Evolutionary conservation across 1,284 basidiomycete species (phyloP).

Genomic region (Cutaneotrichosporon spelunceum): DNA sequence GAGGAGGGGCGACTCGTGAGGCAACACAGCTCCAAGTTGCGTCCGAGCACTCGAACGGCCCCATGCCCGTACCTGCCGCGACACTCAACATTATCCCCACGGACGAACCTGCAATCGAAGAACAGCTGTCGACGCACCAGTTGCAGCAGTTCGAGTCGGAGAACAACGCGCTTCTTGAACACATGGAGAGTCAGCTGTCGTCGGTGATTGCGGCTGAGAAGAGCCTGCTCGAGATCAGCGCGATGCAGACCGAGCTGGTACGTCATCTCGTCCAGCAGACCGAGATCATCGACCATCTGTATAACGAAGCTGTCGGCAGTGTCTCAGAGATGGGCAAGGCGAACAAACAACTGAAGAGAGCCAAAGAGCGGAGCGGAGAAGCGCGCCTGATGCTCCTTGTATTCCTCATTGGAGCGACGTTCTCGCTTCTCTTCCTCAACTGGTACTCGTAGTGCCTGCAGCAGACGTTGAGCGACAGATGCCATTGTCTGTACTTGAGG

Average conservation of each 20-base stretch:
- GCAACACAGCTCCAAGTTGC: constrained; percentile 24
- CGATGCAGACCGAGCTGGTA: constrained; percentile 58
- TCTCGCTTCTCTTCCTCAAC: constrained; percentile 57
- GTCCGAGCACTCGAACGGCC: constrained; percentile 5
- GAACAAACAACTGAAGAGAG: constrained; percentile 57
- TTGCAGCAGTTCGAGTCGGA: constrained; percentile 58
- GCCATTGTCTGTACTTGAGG: not conserved
- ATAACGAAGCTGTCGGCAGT: constrained; percentile 57
- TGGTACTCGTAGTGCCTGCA: constrained; percentile 48
- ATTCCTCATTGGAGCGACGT: constrained; percentile 56
- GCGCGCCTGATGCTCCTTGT: constrained; percentile 55
- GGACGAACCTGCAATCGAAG: constrained; percentile 40
- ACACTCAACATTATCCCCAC: constrained; percentile 25
- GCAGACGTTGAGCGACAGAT: constrained; percentile 4
- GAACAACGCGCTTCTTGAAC: constrained; percentile 54
- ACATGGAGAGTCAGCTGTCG: constrained; percentile 54
- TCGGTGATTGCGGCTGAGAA: constrained; percentile 56
- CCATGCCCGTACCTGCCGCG: not conserved
- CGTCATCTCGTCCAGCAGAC: constrained; percentile 57
- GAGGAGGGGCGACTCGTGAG: constrained; percentile 38
- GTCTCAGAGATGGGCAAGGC: constrained; percentile 55
- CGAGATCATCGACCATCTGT: constrained; percentile 56
- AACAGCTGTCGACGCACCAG: constrained; percentile 50
- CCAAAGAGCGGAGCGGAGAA: constrained; percentile 55
- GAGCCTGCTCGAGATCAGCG: constrained; percentile 56